Base-by-base conservation (phyloP, 495 filamentous ascomycete genomes). In the Copromyces sp. region DNA sequence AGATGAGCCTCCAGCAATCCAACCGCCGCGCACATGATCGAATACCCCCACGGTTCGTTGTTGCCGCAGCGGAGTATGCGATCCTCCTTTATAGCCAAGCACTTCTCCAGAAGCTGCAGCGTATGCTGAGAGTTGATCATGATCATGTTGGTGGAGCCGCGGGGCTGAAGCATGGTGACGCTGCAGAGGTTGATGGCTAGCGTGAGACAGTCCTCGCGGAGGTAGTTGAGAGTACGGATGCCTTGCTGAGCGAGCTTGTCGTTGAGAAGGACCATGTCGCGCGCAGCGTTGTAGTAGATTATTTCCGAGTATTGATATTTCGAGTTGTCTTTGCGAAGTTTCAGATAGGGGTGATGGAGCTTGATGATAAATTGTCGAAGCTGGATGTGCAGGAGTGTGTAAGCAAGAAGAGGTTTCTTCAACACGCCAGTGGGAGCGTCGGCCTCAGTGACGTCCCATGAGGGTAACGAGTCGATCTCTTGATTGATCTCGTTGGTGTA, bases 151-250 rank as follows among this genome's bases (percentile, higher is more conserved):
- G 79, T 82, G 16, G 78, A 80, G 7, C 76, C 81, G 76, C 80
- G 78, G n/a, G 84, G 84, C 72, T 86, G 84, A 29, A 85, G 83
- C 75, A 86, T 80, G 16, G 84, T 82, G 68, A 86, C 80, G 71
- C 82, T 83, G 78, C 81, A 83, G 40, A 85, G 79, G 71, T 82
- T 83, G 74, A 85, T 82, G 47, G 82, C 79, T 32, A 83, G 76
- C 0, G 83, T 80, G 24, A 85, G 71, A 12, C 76, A 73, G 70
- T 85, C 83, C 69, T 82, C 80, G 65, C 83, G 79, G 17, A 84
- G 70, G 44, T 82, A 81, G 68, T 80, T 81, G 39, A 83, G 78
- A 17, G 81, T 82, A 32, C 82, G 79, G 40, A 81, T 77, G n/a
- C 82, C 82, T 41, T 78, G 77, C 70, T 83, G 78, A n/a, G 74